A percentile compares a stretch with the other conserved stretches of the same genome.
These are phyloP conservation scores for Cyanidioschyzon merolae DNA, from an alignment of 23 red algal species.

Conservation along the genomic window DNA sequence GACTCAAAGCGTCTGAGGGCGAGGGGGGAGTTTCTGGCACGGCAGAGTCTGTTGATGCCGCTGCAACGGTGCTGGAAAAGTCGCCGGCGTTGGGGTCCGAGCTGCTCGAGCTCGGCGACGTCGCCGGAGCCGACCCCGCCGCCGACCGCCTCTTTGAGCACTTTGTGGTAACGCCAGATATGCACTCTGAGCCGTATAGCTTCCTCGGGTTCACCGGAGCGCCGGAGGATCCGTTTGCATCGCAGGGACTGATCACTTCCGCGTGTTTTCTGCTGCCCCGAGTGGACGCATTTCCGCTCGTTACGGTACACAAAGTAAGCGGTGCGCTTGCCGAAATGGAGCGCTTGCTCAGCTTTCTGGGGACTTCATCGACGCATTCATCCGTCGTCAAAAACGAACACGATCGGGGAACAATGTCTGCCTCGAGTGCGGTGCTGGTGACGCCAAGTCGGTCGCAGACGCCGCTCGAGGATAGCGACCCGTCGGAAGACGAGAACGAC, in stretches of 20 bases:
- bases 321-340: conserved; percentile 12
- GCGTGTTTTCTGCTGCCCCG: not conserved
- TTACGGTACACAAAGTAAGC: not conserved
- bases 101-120: not conserved
- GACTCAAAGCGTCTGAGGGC: no score
- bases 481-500: not conserved
- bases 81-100: no score
- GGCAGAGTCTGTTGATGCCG: no score
- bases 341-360: not conserved
- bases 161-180: not conserved
- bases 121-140: not conserved
- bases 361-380: not conserved
- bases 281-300: not conserved
- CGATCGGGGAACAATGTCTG: no score
- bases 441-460: no score
- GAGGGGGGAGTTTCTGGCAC: no score
- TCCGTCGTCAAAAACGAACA: no score
- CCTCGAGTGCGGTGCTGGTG: no score
- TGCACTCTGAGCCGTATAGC: not conserved
- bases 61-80: no score
- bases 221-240: not conserved
- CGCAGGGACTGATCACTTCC: not conserved
- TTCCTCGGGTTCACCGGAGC: not conserved
- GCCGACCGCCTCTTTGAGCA: not conserved
- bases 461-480: not conserved